Evolutionary conservation across 2,329 filamentous ascomycete genomes (phyloP), one percentile per base, ranked within the genome.

Genomic region (Epichloe typhina): DNA sequence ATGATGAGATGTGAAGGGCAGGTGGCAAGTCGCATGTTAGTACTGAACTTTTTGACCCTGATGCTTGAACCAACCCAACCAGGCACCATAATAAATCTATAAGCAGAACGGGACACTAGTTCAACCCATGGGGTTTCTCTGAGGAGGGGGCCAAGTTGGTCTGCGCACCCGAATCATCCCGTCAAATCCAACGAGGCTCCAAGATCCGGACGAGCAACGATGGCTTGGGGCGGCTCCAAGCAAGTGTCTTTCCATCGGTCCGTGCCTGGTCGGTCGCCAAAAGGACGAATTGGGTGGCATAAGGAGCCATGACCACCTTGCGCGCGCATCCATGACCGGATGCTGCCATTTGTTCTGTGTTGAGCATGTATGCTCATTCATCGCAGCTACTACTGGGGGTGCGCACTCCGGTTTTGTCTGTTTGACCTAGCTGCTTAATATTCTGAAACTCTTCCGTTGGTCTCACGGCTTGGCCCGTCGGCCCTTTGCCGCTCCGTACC

Each of bases 391-490:
- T 19, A 19, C 19, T 3, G 19, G 19, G 19, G 19, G 19, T 19
- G 19, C 19, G 19, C 19, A 19, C 19, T 19, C 19, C 19, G 19
- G 0, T 19, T 19, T 19, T 19, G 19, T 3, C 19, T 19, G 19
- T 19, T 19, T 19, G 19, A 1, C 19, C 19, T 19, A 19, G 19
- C 19, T 19, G 19, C 19, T 19, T 19, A 19, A 19, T 19, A 19
- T 19, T 19, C 40, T 23, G 40, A 42, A 23, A 19, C 21, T 50
- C 41, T 35, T n/a, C 33, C 33, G 41, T 33, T 50, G 48, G 42
- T 40, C 42, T 39, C 35, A 21, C 48, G 42, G 48, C 48, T 46
- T 33, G 48, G 42, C 35, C 48, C 48, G 48, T 46, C 37, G 36
- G 48, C 42, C 48, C 41, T 46, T 33, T 45, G 31, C 23, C 42